phyloP scores from a whole-genome alignment of 805 yeast species.

The Zygoascus ofunaensis region DNA sequence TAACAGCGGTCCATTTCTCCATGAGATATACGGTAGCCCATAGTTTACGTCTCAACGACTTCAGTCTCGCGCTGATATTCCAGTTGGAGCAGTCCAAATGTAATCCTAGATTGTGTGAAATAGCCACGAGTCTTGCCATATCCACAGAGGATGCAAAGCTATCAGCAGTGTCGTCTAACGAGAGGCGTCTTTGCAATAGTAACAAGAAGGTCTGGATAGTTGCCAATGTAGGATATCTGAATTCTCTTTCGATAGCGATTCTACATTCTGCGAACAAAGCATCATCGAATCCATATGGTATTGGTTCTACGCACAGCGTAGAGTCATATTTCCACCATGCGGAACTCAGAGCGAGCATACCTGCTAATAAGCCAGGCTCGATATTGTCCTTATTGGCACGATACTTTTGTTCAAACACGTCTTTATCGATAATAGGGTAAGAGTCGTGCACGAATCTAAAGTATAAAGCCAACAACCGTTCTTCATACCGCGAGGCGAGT shows the following conservation, averaged over 20 bases:
- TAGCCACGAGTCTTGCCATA: conserved; percentile 24
- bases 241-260: conserved; percentile 23
- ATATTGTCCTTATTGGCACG: conserved; percentile 21
- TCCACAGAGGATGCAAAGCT: conserved; percentile 20
- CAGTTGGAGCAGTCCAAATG: conserved; percentile 30
- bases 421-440: conserved; percentile 29
- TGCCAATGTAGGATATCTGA: conserved; percentile 23
- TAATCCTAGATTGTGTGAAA: conserved; percentile 26
- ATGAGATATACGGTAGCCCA: conserved; percentile 29
- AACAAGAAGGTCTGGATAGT: conserved; percentile 28
- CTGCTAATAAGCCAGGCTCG: conserved; percentile 26
- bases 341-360: conserved; percentile 27
- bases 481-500: conserved; percentile 17
- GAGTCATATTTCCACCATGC: conserved; percentile 31
- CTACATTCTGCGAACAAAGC: conserved; percentile 23
- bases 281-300: conserved; percentile 22
- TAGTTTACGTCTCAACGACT: conserved; percentile 25
- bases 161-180: conserved; percentile 26
- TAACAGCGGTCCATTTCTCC: conserved; percentile 31
- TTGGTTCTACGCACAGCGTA: conserved; percentile 23
- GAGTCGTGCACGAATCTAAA: conserved; percentile 28
- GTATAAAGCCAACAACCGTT: conserved; percentile 26
- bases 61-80: conserved; percentile 27
- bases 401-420: conserved; percentile 24
- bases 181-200: conserved; percentile 24